These are phyloP conservation scores for Teratosphaeria zuluensis DNA, from an alignment of 2,329 filamentous ascomycete genomes.

Conservation along the genomic window DNA sequence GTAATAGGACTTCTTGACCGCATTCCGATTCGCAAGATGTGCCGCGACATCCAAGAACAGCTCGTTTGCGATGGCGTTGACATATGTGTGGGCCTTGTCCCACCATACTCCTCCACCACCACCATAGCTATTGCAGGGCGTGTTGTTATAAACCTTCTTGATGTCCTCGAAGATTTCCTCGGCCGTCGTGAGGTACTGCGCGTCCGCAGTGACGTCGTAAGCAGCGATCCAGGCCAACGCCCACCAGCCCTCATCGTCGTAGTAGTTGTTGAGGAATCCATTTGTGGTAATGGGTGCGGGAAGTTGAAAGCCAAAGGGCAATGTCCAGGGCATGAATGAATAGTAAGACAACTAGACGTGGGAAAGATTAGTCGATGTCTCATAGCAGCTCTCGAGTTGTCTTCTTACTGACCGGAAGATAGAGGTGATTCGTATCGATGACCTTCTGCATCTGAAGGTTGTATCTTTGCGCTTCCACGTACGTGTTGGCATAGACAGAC, in stretches of 20 bases:
- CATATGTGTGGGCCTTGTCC: constrained; percentile 35
- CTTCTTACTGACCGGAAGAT: no score
- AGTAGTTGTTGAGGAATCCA: constrained; percentile 11
- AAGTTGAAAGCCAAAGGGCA: constrained; percentile 2
- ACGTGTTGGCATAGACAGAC: constrained; percentile 16
- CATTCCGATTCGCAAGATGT: constrained; percentile 44
- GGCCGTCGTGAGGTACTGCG: constrained; percentile 37
- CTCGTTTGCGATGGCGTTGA: constrained; percentile 48
- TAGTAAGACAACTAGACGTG: constrained; percentile 7
- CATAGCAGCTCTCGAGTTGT: no score
- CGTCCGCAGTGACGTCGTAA: constrained; percentile 42
- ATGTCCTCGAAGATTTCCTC: constrained; percentile 42
- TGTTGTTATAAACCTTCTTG: constrained; percentile 32
- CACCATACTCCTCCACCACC: constrained; percentile 39
- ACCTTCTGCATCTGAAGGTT: constrained; percentile 15
- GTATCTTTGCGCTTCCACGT: constrained; percentile 17
- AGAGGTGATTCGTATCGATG: no score
- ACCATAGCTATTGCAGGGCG: constrained; percentile 22
- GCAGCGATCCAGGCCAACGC: constrained; percentile 45
- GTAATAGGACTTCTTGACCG: constrained; percentile 30
- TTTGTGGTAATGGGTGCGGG: not conserved
- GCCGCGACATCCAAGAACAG: constrained; percentile 47
- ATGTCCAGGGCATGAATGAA: constrained; percentile 3
- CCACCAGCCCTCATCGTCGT: constrained; percentile 48
- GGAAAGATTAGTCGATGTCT: no score